Evolutionary conservation across 2,329 filamentous ascomycete species (phyloP), one percentile per base, ranked within the genome.

Genomic region (Annulohypoxylon truncatum): DNA sequence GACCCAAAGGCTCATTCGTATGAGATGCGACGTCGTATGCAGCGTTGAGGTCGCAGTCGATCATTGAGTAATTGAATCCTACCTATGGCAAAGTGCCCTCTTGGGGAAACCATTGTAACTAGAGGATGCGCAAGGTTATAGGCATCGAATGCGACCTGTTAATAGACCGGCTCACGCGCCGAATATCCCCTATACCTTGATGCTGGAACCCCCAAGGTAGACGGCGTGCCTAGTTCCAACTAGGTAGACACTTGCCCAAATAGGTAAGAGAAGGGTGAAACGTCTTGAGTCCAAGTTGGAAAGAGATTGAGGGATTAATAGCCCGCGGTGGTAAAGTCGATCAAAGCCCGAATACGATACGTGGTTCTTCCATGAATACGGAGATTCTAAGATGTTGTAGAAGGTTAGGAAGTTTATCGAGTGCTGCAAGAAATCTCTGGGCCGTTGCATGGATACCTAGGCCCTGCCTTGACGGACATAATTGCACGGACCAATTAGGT

Each of bases 41-140:
- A 64, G 66, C 51, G 33, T 50, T 55, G 56, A 69, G 64, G 64
- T 66, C 63, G 61, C 61, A 71, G 67, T 64, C 55, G 69, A 71
- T 71, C 69, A 64, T 66, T 61, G 58, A 62, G 52, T 44, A 47
- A 61, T 55, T 60, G 38, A 50, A 58, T 24, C 57, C 64, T 59
- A 52, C 64, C 42, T n/a, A n/a, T n/a, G n/a, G n/a, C 60, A 54
- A 64, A 64, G 44, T 53, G 5, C 20, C 66, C 48, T 56, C 48
- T 52, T 53, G 29, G 46, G 56, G 22, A 42, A 53, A 67, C 48
- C 58, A 56, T 47, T 51, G 31, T 40, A 44, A 38, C 46, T 55
- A 35, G n/a, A 29, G 22, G 22, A 54, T 55, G 31, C 38, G 46
- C 59, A 66, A 54, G 66, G 66, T 62, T 68, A 56, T 29, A 35